Base-by-base conservation (phyloP, 495 filamentous ascomycete genomes). In the Amniculicola lignicola region DNA sequence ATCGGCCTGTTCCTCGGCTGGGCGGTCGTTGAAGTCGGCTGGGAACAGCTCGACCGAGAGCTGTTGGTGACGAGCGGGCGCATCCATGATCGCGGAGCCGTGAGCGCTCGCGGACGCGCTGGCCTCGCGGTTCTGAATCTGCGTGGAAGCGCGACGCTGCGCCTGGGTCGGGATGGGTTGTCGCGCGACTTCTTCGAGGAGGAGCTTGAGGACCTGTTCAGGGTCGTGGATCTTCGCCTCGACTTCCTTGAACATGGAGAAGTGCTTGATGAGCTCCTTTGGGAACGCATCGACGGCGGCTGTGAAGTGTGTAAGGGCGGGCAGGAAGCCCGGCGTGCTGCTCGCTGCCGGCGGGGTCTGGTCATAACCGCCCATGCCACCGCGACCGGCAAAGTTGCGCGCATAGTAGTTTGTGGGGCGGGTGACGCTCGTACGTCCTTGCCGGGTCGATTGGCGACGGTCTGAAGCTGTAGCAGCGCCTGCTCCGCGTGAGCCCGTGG, bases 171-270 rank as follows among this genome's bases (percentile, higher is more conserved):
- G 51, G 15, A 59, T 43, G 22, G 57, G 59, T 18, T 60, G 45
- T 21, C 22, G 36, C 14, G 62, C 56, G 45, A 86, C 82, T 51
- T 74, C 75, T 31, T 83, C 77, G 56, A 95, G 79, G 53, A 91
- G 74, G 62, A 85, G 75, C 51, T 84, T 77, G 27, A 96, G 77
- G 63, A 80, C 72, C 56, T 85, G 81, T 70, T 89, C 85, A 2
- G 86, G 83, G 18, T 81, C 79, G 65, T 86, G 86, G 47, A 89
- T 82, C 72, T 99, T 99, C 43, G 93, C 92, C 74, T 99, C 94
- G 27, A 96, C 93, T 70, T 99, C 93, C 63, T 95, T 95, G 44
- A 99, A 75, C 38, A 96, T 79, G 4, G 90, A 93, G 66, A 95
- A 95, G 69, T 99, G 92, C 55, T 89, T 81, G 51, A 95, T 88